A percentile compares a stretch with the other conserved stretches of the same genome.
Evolutionary conservation across 73 alveolate genomes (phyloP).

Genomic region (Paramecium sonneborni): DNA sequence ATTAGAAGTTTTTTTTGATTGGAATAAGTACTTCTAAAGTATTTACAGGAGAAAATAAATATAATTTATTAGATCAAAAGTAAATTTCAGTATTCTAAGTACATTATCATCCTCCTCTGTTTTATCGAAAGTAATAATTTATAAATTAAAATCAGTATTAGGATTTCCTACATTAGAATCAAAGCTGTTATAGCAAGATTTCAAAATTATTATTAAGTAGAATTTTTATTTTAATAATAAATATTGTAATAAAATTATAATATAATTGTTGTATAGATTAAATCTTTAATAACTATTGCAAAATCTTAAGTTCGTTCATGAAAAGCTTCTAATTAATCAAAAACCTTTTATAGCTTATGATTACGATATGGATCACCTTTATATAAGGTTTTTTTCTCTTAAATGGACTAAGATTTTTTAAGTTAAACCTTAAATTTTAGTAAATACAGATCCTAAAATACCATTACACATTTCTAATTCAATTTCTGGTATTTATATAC

Average conservation of each 20-base stretch:
- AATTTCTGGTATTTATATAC: constrained; percentile 89
- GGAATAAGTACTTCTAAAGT: background rate
- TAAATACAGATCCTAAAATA: constrained; percentile 87
- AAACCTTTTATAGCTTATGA: background rate
- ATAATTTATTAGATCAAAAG: background rate
- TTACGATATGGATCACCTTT: background rate
- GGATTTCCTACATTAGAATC: background rate
- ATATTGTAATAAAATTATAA: no score
- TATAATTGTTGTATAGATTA: no score
- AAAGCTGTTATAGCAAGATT: constrained; percentile 30
- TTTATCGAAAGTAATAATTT: background rate
- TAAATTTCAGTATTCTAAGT: constrained; percentile 92
- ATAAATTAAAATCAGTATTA: background rate
- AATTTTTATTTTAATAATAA: no score
- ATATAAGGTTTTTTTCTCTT: constrained; percentile 78
- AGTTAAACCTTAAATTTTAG: constrained; percentile 94
- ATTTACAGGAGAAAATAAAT: background rate
- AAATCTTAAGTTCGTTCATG: background rate
- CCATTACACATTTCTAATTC: constrained; percentile 90
- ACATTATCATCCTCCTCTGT: constrained; percentile 85
- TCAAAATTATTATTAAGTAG: no score
- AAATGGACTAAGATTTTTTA: constrained; percentile 77
- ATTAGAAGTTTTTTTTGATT: background rate
- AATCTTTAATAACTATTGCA: constrained; percentile 16
- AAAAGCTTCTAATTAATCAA: constrained; percentile 24